Evolutionary conservation across 1,139 yeast genomes (phyloP).

Genomic region (Suhomyces maxii): DNA sequence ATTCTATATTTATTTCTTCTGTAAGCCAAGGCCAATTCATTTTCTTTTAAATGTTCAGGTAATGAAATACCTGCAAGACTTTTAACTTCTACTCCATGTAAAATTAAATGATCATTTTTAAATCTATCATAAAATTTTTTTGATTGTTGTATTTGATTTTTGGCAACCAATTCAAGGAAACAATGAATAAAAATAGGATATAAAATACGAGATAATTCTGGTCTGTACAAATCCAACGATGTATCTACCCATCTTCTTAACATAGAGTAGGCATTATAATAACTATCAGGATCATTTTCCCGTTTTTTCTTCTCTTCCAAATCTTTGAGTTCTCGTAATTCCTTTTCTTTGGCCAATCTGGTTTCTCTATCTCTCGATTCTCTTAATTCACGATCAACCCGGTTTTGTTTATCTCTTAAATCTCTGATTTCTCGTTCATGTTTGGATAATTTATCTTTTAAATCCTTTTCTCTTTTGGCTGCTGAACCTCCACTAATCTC

Average conservation of each 20-base stretch:
- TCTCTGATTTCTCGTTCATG: constrained; percentile 44
- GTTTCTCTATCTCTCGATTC: constrained; percentile 44
- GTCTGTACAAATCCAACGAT: constrained; percentile 87
- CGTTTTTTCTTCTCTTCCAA: constrained; percentile 40
- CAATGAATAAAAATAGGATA: constrained; percentile 92
- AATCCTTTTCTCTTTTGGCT: constrained; percentile 28
- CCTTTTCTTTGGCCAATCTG: constrained; percentile 42
- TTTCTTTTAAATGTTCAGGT: constrained; percentile 79
- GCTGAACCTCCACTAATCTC: constrained; percentile 27
- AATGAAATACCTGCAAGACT: constrained; percentile 72
- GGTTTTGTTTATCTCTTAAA: constrained; percentile 35
- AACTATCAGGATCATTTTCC: constrained; percentile 65
- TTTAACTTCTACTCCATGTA: constrained; percentile 78
- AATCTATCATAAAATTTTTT: constrained; percentile 75
- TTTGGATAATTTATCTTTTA: constrained; percentile 28
- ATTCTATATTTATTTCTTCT: constrained; percentile 72
- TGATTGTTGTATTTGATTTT: constrained; percentile 61
- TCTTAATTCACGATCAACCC: constrained; percentile 40
- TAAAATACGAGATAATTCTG: constrained; percentile 78
- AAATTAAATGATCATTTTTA: constrained; percentile 67
- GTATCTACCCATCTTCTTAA: constrained; percentile 88
- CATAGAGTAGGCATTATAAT: constrained; percentile 74
- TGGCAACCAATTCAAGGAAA: constrained; percentile 73
- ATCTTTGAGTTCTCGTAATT: constrained; percentile 41
- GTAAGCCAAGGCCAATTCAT: constrained; percentile 77